Base-by-base conservation (phyloP, 805 yeast genomes). In the Cyberlindnera euphorbiiphila region DNA sequence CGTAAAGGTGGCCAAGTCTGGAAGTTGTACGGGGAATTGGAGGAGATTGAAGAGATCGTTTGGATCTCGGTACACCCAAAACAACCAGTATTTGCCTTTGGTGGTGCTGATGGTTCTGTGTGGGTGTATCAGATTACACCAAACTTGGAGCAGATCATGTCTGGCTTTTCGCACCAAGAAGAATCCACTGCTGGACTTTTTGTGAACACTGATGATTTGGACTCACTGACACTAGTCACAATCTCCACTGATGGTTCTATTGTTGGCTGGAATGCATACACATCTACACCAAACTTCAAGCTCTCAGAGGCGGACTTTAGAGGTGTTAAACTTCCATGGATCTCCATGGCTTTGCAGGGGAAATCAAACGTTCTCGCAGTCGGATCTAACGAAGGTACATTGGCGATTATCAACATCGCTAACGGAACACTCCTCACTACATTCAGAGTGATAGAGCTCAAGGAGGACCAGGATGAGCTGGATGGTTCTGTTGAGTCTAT, bases 61-160 rank as follows among this genome's bases (percentile, higher is more conserved):
- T 88, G 95, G 94, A 69, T 91, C 36, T 61, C 71, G 21, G 71
- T 77, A 35, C 98, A 93, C 63, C 96, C 96, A 19, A 66, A 68
- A 15, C 81, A 80, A 55, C 73, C 80, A 17, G 73, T 85, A 32
- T 86, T 91, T 66, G 97, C 98, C 11, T 86, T 85, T 56, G 97
- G 98, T 45, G 91, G 87, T 16, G 67, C 71, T 7, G 96, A 89
- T 60, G 98, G 98, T 3, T 82, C 95, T 0, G 94, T 89, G 4
- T 91, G 96, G 95, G 86, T 82, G 19, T 93, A 88, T 57, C 85
- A 81, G 54, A 71, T 89, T 27, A 60, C 62, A 17, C 74, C 82
- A 34, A 61, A 74, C 9, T 61, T 84, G 36, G 86, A 78, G 41
- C 84, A 80, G 56, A 62, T 85, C 25, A 81, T 85, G 81, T 69